Percentiles rank a stretch among this genome's conserved stretches.
These are phyloP conservation scores for Colletotrichum graminicola DNA, from an alignment of 2,329 filamentous ascomycete genomes.

Conservation along the genomic window DNA sequence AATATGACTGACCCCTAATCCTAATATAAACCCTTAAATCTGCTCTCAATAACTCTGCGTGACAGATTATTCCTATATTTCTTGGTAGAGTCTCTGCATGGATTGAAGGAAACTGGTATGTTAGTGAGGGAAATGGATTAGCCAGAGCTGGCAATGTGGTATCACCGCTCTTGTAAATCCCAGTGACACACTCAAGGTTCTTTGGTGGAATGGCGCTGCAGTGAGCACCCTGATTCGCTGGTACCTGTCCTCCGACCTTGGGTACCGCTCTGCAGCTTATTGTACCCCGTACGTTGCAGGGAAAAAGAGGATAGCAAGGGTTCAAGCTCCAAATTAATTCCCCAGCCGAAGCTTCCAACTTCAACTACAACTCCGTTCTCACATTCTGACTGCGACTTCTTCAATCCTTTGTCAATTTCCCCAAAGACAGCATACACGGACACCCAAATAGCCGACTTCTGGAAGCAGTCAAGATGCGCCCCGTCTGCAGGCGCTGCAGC, in stretches of 20 bases:
- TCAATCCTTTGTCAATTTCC: neutral
- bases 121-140: too few species aligned
- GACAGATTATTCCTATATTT: too few species aligned
- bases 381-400: neutral
- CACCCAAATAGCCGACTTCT: neutral
- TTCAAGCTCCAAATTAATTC: conserved; percentile 33
- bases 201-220: neutral
- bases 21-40: too few species aligned
- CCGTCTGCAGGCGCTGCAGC: conserved; percentile 25
- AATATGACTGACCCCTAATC: too few species aligned
- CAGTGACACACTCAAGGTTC: conserved; percentile 6
- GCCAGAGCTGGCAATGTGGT: too few species aligned
- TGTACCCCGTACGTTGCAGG: neutral
- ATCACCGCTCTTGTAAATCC: too few species aligned
- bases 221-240: conserved; percentile 18
- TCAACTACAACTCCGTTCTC: neutral
- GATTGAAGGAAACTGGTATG: too few species aligned
- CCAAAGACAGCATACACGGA: neutral
- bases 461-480: conserved; percentile 10
- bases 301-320: conserved; percentile 13
- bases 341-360: conserved; percentile 21
- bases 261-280: neutral
- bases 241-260: neutral
- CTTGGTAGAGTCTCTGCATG: too few species aligned
- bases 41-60: too few species aligned